A percentile compares a stretch with the other conserved stretches of the same genome.
phyloP scores from a whole-genome alignment of 2,329 filamentous ascomycete species.

The Leptosphaerulina australis region DNA sequence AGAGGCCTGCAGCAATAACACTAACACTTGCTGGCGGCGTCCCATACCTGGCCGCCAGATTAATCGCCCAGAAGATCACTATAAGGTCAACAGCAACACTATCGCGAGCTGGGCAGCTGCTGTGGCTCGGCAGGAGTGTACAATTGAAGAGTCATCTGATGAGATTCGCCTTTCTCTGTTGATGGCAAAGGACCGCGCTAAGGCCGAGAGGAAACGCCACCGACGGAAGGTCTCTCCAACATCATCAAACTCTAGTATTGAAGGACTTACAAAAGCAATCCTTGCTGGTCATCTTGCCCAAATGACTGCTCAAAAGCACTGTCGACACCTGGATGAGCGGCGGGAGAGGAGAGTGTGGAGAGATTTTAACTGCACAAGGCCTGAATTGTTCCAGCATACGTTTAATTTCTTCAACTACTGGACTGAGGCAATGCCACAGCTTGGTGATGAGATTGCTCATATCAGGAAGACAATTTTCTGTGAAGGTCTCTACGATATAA shows the following conservation, averaged over 20 bases:
- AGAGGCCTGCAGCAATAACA: background rate
- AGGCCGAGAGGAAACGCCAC: background rate
- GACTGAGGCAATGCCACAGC: background rate
- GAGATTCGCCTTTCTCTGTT: background rate
- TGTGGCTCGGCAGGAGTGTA: background rate
- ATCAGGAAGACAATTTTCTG: background rate
- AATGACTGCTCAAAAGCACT: background rate
- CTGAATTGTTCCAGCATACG: background rate
- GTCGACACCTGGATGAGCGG: background rate
- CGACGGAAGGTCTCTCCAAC: background rate
- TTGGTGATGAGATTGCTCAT: background rate
- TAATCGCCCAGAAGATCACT: background rate
- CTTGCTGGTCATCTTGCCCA: slow-evolving; percentile 2
- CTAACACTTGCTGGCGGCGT: background rate
- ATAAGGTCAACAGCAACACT: background rate
- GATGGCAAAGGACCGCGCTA: background rate
- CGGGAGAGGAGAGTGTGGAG: background rate
- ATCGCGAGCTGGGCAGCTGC: background rate
- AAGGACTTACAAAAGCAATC: slow-evolving; percentile 1
- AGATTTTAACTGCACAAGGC: background rate
- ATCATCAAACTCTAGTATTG: slow-evolving; percentile 3
- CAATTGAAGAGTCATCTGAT: background rate
- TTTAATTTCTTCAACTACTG: background rate
- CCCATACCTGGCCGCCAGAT: background rate
- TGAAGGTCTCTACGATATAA: background rate